phyloP scores from a whole-genome alignment of 805 yeast genomes.

The Teunomyces panamensis region DNA sequence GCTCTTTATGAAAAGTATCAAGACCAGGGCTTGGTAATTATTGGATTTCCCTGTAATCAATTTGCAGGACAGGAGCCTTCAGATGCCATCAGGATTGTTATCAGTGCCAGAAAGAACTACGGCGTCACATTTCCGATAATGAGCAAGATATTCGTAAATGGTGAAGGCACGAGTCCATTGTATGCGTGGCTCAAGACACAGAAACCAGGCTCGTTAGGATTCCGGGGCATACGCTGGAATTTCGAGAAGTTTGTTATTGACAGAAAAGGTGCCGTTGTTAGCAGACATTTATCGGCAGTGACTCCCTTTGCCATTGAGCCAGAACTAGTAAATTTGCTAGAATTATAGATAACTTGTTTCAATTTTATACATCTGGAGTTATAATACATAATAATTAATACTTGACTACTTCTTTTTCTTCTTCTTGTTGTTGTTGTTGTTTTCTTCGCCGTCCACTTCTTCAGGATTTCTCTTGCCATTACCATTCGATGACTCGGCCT shows the following conservation, averaged over 20 bases:
- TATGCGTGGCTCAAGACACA: constrained; percentile 27
- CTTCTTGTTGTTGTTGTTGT: constrained; percentile 8
- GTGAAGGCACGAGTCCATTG: constrained; percentile 26
- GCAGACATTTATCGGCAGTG: constrained; percentile 64
- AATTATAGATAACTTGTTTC: background rate
- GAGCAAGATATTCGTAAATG: constrained; percentile 37
- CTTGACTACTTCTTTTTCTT: constrained; percentile 5
- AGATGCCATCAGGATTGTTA: constrained; percentile 35
- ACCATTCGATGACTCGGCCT: background rate
- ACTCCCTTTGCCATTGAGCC: constrained; percentile 59
- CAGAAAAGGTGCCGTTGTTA: constrained; percentile 54
- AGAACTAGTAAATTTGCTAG: constrained; percentile 17
- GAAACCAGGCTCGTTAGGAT: constrained; percentile 31
- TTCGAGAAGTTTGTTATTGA: constrained; percentile 71
- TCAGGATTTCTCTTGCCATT: constrained; percentile 7
- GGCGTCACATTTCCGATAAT: constrained; percentile 38
- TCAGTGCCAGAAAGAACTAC: constrained; percentile 18
- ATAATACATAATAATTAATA: background rate
- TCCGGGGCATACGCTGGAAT: constrained; percentile 64
- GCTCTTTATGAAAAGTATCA: constrained; percentile 61
- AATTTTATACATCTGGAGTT: background rate
- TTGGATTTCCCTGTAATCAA: constrained; percentile 92
- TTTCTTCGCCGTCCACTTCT: constrained; percentile 4
- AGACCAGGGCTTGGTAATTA: constrained; percentile 58
- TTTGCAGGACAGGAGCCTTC: constrained; percentile 81